Conservation (phyloP, 495 filamentous ascomycete genomes). For the Aspergillus hancockii region DNA sequence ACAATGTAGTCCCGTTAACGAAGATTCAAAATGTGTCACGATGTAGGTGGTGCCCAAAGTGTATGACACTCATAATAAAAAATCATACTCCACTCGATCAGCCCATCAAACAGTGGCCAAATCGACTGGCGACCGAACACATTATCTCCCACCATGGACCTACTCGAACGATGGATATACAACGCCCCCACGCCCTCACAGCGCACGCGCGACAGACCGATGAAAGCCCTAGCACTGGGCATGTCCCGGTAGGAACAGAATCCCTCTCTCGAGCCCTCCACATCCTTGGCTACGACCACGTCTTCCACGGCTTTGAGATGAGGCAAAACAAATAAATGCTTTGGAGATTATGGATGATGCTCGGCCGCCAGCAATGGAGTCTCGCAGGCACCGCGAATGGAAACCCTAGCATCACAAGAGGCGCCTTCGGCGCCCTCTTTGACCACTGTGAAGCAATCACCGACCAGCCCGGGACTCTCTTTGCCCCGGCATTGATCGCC, state of each 20-base stretch:
- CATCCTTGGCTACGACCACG: slow-evolving; percentile 29
- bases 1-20: too few species aligned
- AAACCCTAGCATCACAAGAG: slow-evolving; percentile 1
- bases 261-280: slow-evolving; percentile 25
- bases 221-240: slow-evolving; percentile 29
- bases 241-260: slow-evolving; percentile 31
- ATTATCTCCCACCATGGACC: slow-evolving; percentile 5
- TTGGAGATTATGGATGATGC: slow-evolving; percentile 13
- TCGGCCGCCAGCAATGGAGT: slow-evolving; percentile 13
- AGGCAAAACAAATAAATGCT: slow-evolving; percentile 1
- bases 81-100: too few species aligned
- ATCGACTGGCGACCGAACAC: neutral
- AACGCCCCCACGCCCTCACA: neutral
- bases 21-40: too few species aligned
- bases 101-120: neutral
- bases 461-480: slow-evolving; percentile 34
- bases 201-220: slow-evolving; percentile 21
- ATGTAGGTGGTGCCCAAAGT: too few species aligned
- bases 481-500: slow-evolving; percentile 40
- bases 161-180: slow-evolving; percentile 20
- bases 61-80: neutral
- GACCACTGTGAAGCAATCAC: slow-evolving; percentile 43
- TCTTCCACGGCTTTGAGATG: slow-evolving; percentile 31
- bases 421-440: slow-evolving; percentile 45
- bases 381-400: neutral